Conservation (phyloP, 106 monocot genomes). For the Dendrobium chrysotoxum region DNA sequence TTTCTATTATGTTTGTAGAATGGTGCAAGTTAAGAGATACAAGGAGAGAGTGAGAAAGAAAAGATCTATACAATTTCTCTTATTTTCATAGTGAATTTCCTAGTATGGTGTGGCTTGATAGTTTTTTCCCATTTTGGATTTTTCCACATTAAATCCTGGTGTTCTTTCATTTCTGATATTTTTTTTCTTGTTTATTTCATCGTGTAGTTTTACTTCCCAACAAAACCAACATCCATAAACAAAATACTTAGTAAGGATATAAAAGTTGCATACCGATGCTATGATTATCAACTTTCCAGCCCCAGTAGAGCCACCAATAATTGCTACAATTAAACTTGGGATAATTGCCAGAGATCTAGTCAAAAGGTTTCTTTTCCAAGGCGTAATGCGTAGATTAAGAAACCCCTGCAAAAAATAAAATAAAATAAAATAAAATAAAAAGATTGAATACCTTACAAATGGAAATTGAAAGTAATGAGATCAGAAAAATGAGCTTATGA, state of each 20-base stretch:
- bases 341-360: constrained; percentile 75
- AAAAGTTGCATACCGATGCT: constrained; percentile 57
- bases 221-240: background rate
- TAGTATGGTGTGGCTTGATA: no score
- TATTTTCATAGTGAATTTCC: no score
- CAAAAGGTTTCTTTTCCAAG: constrained; percentile 75
- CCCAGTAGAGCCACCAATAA: constrained; percentile 85
- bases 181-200: no score
- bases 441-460: background rate
- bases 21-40: no score
- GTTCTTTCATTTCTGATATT: no score
- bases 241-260: background rate
- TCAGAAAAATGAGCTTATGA: background rate
- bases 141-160: no score
- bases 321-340: constrained; percentile 76
- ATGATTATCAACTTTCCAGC: constrained; percentile 89
- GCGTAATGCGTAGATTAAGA: constrained; percentile 73
- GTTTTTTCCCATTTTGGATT: no score
- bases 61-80: no score
- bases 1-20: no score
- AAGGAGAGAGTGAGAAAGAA: no score
- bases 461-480: background rate
- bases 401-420: constrained; percentile 79
- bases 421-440: no score
- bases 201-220: no score